phyloP scores from a whole-genome alignment of 805 yeast genomes.

The Pichia occidentalis region DNA sequence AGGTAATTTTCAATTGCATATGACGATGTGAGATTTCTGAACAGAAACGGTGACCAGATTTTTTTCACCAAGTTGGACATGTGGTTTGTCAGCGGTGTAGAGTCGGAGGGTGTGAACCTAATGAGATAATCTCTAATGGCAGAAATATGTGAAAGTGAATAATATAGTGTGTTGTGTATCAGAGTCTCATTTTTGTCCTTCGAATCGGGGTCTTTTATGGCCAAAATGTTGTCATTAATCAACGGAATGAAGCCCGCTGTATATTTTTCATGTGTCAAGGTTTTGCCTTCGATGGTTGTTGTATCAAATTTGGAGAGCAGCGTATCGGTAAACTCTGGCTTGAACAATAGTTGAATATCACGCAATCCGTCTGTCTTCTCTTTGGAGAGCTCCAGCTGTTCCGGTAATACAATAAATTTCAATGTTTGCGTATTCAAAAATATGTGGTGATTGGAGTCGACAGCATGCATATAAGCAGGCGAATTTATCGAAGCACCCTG shows the following conservation, averaged over 20 bases:
- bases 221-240: constrained; percentile 46
- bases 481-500: constrained; percentile 62
- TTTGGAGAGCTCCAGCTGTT: constrained; percentile 37
- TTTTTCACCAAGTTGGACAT: constrained; percentile 46
- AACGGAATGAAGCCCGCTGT: constrained; percentile 62
- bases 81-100: constrained; percentile 30
- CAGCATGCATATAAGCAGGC: constrained; percentile 61
- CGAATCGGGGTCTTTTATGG: not conserved
- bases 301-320: constrained; percentile 30
- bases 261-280: constrained; percentile 42
- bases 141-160: constrained; percentile 46
- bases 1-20: constrained; percentile 54
- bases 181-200: not conserved
- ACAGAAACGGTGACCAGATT: constrained; percentile 57
- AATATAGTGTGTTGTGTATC: constrained; percentile 45
- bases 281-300: constrained; percentile 26
- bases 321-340: constrained; percentile 41
- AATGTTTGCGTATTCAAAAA: constrained; percentile 48
- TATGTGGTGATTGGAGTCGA: constrained; percentile 56
- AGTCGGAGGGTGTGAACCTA: constrained; percentile 16
- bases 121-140: constrained; percentile 44
- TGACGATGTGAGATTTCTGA: constrained; percentile 58
- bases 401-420: constrained; percentile 58
- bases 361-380: constrained; percentile 32
- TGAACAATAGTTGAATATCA: constrained; percentile 46